Evolutionary conservation across 176 grass and related monocot species (phyloP), one percentile per base, ranked within the genome.

Genomic region (Canna indica): DNA sequence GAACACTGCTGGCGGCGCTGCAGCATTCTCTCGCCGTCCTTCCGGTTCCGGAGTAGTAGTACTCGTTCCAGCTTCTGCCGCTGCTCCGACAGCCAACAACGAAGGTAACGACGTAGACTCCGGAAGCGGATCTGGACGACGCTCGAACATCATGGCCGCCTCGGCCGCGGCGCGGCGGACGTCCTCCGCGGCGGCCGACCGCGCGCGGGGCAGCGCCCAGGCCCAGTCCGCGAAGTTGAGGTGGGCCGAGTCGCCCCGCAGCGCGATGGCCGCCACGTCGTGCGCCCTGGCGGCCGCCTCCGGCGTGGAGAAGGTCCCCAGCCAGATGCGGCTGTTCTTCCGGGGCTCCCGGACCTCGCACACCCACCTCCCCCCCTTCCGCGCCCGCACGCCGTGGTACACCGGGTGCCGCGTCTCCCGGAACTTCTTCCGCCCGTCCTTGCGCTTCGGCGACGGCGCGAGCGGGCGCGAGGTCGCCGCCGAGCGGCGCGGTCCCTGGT

Each of bases 401-500:
- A 95, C 77, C 8, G 87, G 91, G 78, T 95, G 91, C 24, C 91
- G 70, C 30, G 91, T 95, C 79, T 95, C 91, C 24, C 80, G 75
- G 71, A 95, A 95, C 77, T 90, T 95, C 79, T 82, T 95, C 28
- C 87, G 74, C 13, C 91, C 91, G 3, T 82, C 85, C 0, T 79
- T 87, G 0, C 87, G 76, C 87, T 95, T 95, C 28, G 80, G 77
- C 39, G 76, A 60, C 5, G 79, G 32, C 42, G 72, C 83, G 22
- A n/a, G 9, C 56, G 56, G 53, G 25, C 78, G 84, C 28, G 64
- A 48, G 73, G 81, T 74, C 57, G 45, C 39, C 7, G 18, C 16
- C 52, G 59, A 72, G 45, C 25, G 67, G 45, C 2, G 59, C 32
- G 73, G 57, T n/a, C n/a, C 71, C 75, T 62, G 67, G 16, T 31